These are phyloP conservation scores for Podaxis rugospora DNA, from an alignment of 768 basidiomycete species.

Conservation along the genomic window DNA sequence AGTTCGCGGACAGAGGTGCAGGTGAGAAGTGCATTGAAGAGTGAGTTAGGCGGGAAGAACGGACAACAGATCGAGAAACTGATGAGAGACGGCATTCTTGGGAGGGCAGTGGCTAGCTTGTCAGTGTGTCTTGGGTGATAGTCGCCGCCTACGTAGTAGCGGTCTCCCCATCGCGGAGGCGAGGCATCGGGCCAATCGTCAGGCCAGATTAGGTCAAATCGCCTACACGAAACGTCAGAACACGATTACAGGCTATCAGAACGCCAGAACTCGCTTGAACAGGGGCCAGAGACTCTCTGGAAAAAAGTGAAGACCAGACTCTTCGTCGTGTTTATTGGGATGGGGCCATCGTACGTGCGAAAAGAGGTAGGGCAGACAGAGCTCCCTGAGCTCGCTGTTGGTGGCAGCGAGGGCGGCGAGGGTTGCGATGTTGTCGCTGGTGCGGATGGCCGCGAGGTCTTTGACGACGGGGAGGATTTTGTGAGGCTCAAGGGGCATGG, in stretches of 20 bases:
- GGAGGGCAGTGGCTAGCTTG: slow-evolving; percentile 32
- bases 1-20: slow-evolving; percentile 31
- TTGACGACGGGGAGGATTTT: slow-evolving; percentile 17
- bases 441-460: slow-evolving; percentile 16
- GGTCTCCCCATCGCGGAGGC: slow-evolving; percentile 36
- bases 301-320: slow-evolving; percentile 32
- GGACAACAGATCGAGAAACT: slow-evolving; percentile 34
- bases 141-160: slow-evolving; percentile 28
- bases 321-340: slow-evolving; percentile 29
- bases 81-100: slow-evolving; percentile 28
- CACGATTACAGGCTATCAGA: not conserved
- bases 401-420: slow-evolving; percentile 23
- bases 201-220: slow-evolving; percentile 36
- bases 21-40: slow-evolving; percentile 31
- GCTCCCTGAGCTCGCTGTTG: slow-evolving; percentile 22
- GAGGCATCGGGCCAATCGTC: slow-evolving; percentile 39
- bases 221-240: slow-evolving; percentile 18
- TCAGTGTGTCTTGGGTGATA: slow-evolving; percentile 32
- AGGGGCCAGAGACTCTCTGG: slow-evolving; percentile 33
- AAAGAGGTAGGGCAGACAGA: slow-evolving; percentile 29
- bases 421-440: slow-evolving; percentile 12
- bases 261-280: slow-evolving; percentile 27
- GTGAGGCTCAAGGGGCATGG: slow-evolving; percentile 5
- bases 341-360: slow-evolving; percentile 36
- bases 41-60: slow-evolving; percentile 32